Evolutionary conservation across 23 red algal genomes (phyloP).

Genomic region (Gracilaria gracilis): DNA sequence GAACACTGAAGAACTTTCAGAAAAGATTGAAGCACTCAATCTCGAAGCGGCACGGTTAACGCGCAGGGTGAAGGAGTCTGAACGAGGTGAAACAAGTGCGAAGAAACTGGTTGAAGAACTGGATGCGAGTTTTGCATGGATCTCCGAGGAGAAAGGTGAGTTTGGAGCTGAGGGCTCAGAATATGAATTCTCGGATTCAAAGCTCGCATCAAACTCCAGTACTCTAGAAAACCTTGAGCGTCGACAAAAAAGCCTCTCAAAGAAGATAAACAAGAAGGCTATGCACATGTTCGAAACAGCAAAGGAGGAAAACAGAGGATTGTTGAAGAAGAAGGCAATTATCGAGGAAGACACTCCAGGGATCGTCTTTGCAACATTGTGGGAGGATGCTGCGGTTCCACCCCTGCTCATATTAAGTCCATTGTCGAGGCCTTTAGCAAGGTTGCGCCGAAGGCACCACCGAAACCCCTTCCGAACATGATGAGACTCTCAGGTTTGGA

Average conservation of each 20-base stretch:
- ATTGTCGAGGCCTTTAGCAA: constrained; percentile 83
- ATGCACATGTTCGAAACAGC: constrained; percentile 93
- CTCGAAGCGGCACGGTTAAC: constrained; percentile 52
- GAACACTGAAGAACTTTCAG: constrained; percentile 43
- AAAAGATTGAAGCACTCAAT: constrained; percentile 55
- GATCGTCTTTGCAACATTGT: no score
- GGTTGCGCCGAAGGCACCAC: no score
- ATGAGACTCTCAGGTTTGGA: no score
- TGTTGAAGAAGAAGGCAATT: constrained; percentile 92
- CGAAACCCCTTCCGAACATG: no score
- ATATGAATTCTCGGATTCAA: constrained; percentile 62
- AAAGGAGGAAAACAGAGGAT: constrained; percentile 87
- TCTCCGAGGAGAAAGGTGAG: constrained; percentile 43
- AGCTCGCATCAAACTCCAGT: not conserved
- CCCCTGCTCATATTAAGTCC: constrained; percentile 94
- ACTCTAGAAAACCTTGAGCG: constrained; percentile 47
- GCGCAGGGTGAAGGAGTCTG: constrained; percentile 60
- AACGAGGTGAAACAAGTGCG: constrained; percentile 35
- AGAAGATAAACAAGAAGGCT: constrained; percentile 88
- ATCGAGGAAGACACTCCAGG: constrained; percentile 94
- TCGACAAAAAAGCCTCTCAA: constrained; percentile 58
- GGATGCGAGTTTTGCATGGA: constrained; percentile 58
- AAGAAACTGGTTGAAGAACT: constrained; percentile 44
- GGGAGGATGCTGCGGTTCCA: constrained; percentile 79
- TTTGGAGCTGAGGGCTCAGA: constrained; percentile 49